phyloP scores from a whole-genome alignment of 177 flowering plant species.

The Vitis hybrid region DNA sequence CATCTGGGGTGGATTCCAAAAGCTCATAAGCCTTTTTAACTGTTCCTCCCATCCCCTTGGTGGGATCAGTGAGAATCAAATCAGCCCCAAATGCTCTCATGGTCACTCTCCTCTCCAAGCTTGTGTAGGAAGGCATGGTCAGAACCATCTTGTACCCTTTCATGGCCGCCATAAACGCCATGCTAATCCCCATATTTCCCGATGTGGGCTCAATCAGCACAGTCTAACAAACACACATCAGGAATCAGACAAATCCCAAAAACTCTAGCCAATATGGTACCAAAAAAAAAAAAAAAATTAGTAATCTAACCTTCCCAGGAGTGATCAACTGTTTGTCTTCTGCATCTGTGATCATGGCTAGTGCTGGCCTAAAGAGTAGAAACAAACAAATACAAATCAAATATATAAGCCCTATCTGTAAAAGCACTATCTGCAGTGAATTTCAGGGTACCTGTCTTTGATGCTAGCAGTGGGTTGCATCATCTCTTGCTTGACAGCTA shows the following conservation, averaged over 20 bases:
- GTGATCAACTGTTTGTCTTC: constrained; percentile 61
- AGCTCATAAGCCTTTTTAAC: constrained; percentile 77
- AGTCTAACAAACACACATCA: constrained; percentile 35
- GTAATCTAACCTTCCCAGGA: constrained; percentile 68
- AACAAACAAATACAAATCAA: background rate
- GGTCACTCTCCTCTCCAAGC: constrained; percentile 81
- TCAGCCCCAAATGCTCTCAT: constrained; percentile 97
- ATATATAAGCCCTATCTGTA: too few relatives aligned
- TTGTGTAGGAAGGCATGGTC: constrained; percentile 98
- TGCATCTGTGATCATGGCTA: constrained; percentile 79
- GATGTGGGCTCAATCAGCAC: constrained; percentile 92
- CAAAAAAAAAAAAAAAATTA: background rate
- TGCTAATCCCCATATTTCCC: constrained; percentile 94
- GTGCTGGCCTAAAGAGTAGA: constrained; percentile 51
- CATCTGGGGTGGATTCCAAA: constrained; percentile 64
- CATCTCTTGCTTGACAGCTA: constrained; percentile 93
- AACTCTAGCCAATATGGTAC: background rate
- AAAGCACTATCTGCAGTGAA: too few relatives aligned
- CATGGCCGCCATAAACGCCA: constrained; percentile 90
- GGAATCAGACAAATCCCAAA: background rate
- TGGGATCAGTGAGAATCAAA: constrained; percentile 76
- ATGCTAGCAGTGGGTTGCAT: constrained; percentile 89
- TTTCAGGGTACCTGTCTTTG: constrained; percentile 74
- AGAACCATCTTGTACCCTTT: constrained; percentile 86
- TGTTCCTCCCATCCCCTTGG: constrained; percentile 93